phyloP scores from a whole-genome alignment of 2,329 filamentous ascomycete species.

The Plectosphaerella plurivora region DNA sequence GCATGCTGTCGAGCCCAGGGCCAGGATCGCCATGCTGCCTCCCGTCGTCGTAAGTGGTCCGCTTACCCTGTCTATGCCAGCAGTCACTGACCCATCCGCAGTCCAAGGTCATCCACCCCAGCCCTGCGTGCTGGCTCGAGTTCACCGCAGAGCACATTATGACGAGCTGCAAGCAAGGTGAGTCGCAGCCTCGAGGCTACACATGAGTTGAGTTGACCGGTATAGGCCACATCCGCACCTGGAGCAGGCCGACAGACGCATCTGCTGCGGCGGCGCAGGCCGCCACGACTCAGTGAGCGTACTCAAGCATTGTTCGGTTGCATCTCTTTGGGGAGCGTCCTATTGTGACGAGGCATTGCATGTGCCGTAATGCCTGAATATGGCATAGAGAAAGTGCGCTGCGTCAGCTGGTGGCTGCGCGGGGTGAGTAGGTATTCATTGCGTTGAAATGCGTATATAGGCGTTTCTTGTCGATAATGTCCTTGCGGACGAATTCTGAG shows the following conservation, averaged over 20 bases:
- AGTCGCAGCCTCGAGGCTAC: slow-evolving; percentile 26
- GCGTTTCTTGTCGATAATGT: too few species aligned
- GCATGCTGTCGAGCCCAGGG: slow-evolving; percentile 81
- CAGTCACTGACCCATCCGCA: slow-evolving; percentile 26
- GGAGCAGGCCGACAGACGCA: slow-evolving; percentile 54
- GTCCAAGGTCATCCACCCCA: slow-evolving; percentile 78
- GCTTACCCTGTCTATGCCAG: neutral
- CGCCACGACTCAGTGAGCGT: too few species aligned
- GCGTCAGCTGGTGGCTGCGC: too few species aligned
- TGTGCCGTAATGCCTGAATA: too few species aligned
- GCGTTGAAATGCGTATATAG: too few species aligned
- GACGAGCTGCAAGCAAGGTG: slow-evolving; percentile 87
- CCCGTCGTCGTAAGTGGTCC: slow-evolving; percentile 71
- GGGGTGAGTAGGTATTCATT: too few species aligned
- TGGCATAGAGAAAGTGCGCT: too few species aligned
- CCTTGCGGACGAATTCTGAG: too few species aligned
- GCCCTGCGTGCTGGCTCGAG: slow-evolving; percentile 85
- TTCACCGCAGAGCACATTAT: slow-evolving; percentile 93
- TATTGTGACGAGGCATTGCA: too few species aligned
- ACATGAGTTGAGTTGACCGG: neutral
- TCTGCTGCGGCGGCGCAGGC: too few species aligned
- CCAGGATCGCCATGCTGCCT: slow-evolving; percentile 78
- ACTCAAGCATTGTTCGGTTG: too few species aligned
- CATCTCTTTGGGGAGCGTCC: too few species aligned
- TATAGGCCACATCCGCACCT: slow-evolving; percentile 69